Evolutionary conservation across 208 protist species (phyloP).

Genomic region (Trypanosoma avium): DNA sequence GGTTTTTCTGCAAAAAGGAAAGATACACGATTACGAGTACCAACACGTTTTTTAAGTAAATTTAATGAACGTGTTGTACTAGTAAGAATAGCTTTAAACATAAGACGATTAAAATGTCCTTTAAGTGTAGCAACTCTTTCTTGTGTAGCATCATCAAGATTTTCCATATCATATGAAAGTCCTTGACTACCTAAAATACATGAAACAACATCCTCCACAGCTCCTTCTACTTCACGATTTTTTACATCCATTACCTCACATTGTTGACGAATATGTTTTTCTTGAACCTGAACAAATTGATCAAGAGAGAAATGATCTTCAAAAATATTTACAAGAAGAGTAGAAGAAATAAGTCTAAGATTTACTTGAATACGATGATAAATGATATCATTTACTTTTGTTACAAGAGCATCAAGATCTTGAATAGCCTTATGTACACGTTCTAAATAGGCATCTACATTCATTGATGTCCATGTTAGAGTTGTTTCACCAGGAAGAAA

Average conservation of each 20-base stretch:
- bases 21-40: constrained; percentile 86
- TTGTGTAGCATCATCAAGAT: constrained; percentile 59
- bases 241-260: constrained; percentile 93
- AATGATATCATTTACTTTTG: constrained; percentile 94
- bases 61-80: constrained; percentile 90
- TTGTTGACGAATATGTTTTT: constrained; percentile 89
- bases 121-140: constrained; percentile 85
- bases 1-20: constrained; percentile 93
- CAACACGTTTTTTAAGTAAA: constrained; percentile 92
- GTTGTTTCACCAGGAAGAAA: constrained; percentile 90
- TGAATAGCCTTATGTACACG: constrained; percentile 81
- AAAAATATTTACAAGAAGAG: constrained; percentile 80
- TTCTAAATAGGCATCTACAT: constrained; percentile 93
- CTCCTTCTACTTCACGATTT: constrained; percentile 92
- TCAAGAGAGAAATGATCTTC: constrained; percentile 61
- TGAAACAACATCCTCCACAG: constrained; percentile 86
- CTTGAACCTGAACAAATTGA: constrained; percentile 92
- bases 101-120: constrained; percentile 88
- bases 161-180: constrained; percentile 21
- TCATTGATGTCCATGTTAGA: constrained; percentile 96
- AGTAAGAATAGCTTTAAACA: constrained; percentile 92
- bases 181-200: constrained; percentile 77
- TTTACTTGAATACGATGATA: constrained; percentile 92
- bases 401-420: constrained; percentile 55
- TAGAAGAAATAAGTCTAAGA: constrained; percentile 87